These are phyloP conservation scores for Verticillium alfalfae DNA, from an alignment of 2,329 filamentous ascomycete genomes.

Conservation along the genomic window DNA sequence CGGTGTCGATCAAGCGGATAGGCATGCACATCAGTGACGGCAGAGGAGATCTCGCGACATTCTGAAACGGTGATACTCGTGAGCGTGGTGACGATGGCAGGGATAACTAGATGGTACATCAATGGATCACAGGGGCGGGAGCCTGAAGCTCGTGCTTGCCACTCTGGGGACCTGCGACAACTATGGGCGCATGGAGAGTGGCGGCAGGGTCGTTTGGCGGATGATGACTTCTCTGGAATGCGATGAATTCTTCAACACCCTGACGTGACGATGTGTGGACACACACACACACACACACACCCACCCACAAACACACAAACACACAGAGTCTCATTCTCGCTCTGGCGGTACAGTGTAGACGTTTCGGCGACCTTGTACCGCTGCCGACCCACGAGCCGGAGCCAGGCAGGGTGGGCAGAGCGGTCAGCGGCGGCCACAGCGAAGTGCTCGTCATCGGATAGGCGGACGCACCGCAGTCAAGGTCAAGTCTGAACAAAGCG, in stretches of 20 bases:
- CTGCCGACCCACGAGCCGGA: not conserved
- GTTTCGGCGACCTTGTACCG: not conserved
- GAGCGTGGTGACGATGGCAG: not conserved
- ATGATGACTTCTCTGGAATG: too few relatives aligned
- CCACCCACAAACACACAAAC: not conserved
- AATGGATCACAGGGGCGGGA: not conserved
- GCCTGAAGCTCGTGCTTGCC: not conserved
- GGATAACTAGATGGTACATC: not conserved
- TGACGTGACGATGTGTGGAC: not conserved
- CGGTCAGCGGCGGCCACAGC: not conserved
- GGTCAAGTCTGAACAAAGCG: not conserved
- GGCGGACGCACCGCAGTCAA: not conserved
- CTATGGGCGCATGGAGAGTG: not conserved
- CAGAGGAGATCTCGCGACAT: not conserved
- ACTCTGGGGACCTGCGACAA: not conserved
- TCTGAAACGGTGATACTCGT: not conserved
- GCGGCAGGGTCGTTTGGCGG: not conserved
- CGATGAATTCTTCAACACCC: not conserved
- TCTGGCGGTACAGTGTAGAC: not conserved
- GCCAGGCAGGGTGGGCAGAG: not conserved
- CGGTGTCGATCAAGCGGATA: not conserved
- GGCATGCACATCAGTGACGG: not conserved
- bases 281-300: not conserved
- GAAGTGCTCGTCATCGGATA: not conserved
- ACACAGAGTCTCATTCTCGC: too few relatives aligned